phyloP scores from a whole-genome alignment of 2,329 filamentous ascomycete species.

The Clarireedia sp. region DNA sequence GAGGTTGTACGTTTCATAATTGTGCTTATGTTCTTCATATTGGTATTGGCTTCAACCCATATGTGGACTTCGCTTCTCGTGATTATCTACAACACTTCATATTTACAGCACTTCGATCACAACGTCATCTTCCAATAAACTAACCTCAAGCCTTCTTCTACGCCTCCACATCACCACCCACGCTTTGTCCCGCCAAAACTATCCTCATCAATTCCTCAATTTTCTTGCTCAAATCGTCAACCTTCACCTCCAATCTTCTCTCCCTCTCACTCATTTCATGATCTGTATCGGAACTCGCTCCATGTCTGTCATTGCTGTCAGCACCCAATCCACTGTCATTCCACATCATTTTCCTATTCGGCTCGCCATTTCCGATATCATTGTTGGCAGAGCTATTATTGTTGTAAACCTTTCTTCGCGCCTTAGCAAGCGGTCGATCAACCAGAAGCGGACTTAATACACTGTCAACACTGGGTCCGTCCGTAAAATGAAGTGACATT shows the following conservation, averaged over 20 bases:
- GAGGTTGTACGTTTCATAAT: too few species aligned
- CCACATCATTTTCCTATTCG: constrained; percentile 10
- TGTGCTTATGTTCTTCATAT: too few species aligned
- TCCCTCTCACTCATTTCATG: background rate
- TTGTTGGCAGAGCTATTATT: background rate
- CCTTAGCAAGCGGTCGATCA: background rate
- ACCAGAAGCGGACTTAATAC: constrained; percentile 7
- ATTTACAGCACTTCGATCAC: too few species aligned
- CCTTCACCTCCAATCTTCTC: constrained; percentile 38
- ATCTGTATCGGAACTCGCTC: background rate
- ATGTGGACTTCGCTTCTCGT: too few species aligned
- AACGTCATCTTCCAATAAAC: background rate
- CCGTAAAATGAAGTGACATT: constrained; percentile 14
- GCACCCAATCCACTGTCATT: constrained; percentile 6
- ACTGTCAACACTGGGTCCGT: constrained; percentile 1
- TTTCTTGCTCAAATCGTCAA: constrained; percentile 47
- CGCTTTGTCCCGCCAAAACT: constrained; percentile 41
- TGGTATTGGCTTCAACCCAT: too few species aligned
- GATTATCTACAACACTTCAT: too few species aligned
- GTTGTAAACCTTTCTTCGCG: background rate
- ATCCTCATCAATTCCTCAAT: constrained; percentile 50
- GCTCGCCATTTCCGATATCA: constrained; percentile 11
- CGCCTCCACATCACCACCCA: constrained; percentile 23
- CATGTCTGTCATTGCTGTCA: background rate
- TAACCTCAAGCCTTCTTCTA: background rate